Base-by-base conservation (phyloP, 768 basidiomycete genomes). In the Auricularia sp. region DNA sequence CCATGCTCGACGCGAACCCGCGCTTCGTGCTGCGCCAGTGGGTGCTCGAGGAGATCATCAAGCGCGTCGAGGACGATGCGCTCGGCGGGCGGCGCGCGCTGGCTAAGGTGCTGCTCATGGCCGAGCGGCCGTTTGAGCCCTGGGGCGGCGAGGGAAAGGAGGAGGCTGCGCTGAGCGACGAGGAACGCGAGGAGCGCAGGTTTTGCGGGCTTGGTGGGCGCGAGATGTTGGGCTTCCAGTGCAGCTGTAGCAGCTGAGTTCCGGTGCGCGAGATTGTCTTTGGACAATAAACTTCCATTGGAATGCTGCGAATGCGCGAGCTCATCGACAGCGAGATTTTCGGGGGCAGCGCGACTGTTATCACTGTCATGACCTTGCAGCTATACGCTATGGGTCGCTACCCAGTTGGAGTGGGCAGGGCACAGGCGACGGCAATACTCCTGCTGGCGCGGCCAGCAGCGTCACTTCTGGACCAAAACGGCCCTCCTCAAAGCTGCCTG, bases 1-100 rank as follows among this genome's bases (percentile, higher is more conserved):
- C 79, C 42, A 82, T 84, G 77, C 81, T 78, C 67, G 73, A 67
- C 29, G 85, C 80, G 35, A 99, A 99, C 72, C 97, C 97, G 18
- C 80, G 94, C 42, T 98, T 99, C 75, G 86, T 96, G 39, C 75
- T 98, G 66, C 80, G 97, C 66, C 97, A 98, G 75, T 98, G 97
- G 97, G 77, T 98, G 8, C 79, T 99, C 39, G 94, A 98, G 73
- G 95, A 98, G 71, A 88, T 92, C 29, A 98, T 98, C 71, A 75
- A 76, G 67, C 82, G 82, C 68, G 83, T 93, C 1, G 90, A 94
- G 71, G 75, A 76, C 66, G 89, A 94, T 70, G 72, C 78, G 10
- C 77, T 78, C 24, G 82, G 77, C 65, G 89, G 89, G 61, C 87
- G 85, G 76, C 78, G 81, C 65, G 76, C 89, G 2, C 76, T 98